Evolutionary conservation across 805 yeast species (phyloP), one percentile per base, ranked within the genome.

Genomic region (Dipodascopsis uninucleata): DNA sequence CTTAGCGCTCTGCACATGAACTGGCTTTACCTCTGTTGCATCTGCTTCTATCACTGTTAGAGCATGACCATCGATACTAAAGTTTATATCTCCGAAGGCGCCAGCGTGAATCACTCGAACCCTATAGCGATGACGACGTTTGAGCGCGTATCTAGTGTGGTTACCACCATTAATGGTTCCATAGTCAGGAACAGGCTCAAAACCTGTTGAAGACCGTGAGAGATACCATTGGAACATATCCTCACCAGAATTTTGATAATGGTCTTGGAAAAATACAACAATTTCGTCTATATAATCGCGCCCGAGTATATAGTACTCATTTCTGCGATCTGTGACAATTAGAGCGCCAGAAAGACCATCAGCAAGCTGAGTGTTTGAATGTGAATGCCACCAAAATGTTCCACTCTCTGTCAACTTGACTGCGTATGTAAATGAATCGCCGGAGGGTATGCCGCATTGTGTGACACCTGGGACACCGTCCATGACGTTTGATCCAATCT

Each of bases 271-370:
- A 14, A 44, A 28, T 6, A 47, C 41, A n/a, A 44, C 21, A 9
- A 36, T 28, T 14, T 47, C 52, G 21, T 43, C 45, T 28, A 43
- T 49, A 23, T 47, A 43, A 17, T 43, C 45, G 7, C 41, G 41
- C 6, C 42, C 46, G 7, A 35, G 3, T 21, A 25, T 22, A 25
- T 45, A 41, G 7, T 29, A 31, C 18, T 45, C 50, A 22, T 45
- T 22, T 14, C 14, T 21, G 32, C 40, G 12, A 40, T n/a, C n/a
- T n/a, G n/a, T n/a, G n/a, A 49, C 35, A 10, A 47, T 69, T 41
- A 84, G 60, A 2, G 75, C 85, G 3, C 87, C 74, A 33, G 77
- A 67, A 50, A 85, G 65, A 4, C 88, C 76, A 39, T 94, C 94
- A 21, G 81, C 79, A 55, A 76, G 78, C 36, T 93, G 94, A 4